Evolutionary conservation across 257 asterid species (phyloP).

Genomic region (Eustoma russellianum): DNA sequence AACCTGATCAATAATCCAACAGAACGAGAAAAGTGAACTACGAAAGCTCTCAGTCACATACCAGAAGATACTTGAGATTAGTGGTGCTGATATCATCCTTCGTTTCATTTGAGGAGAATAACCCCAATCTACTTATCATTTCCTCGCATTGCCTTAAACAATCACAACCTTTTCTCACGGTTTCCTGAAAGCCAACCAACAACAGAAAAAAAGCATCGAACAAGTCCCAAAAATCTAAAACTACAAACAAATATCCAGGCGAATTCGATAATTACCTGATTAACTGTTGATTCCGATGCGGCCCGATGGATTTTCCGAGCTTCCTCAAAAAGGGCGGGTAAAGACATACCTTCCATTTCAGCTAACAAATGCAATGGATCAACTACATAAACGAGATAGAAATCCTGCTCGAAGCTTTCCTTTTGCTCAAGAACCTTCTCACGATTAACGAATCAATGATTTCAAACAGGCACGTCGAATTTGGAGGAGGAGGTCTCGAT

Average conservation of each 20-base stretch:
- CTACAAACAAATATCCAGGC: background rate
- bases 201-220: background rate
- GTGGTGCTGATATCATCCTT: constrained; percentile 86
- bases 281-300: constrained; percentile 22
- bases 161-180: constrained; percentile 61
- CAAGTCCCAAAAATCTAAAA: background rate
- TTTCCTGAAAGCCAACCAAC: constrained; percentile 33
- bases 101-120: constrained; percentile 78
- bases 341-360: constrained; percentile 24
- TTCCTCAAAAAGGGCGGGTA: constrained; percentile 26
- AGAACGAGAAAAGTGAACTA: background rate
- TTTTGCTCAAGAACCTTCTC: too few species aligned
- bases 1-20: background rate
- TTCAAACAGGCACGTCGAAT: background rate
- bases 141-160: constrained; percentile 66
- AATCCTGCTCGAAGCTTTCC: too few species aligned
- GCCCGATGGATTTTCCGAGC: constrained; percentile 22
- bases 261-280: constrained; percentile 20
- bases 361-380: constrained; percentile 14
- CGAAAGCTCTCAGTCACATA: constrained; percentile 19
- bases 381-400: too few species aligned
- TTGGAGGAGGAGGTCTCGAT: background rate
- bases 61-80: constrained; percentile 80
- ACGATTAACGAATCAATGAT: background rate
- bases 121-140: constrained; percentile 71